Base-by-base conservation (phyloP, 495 filamentous ascomycete species). In the Cairneyella variabilis region DNA sequence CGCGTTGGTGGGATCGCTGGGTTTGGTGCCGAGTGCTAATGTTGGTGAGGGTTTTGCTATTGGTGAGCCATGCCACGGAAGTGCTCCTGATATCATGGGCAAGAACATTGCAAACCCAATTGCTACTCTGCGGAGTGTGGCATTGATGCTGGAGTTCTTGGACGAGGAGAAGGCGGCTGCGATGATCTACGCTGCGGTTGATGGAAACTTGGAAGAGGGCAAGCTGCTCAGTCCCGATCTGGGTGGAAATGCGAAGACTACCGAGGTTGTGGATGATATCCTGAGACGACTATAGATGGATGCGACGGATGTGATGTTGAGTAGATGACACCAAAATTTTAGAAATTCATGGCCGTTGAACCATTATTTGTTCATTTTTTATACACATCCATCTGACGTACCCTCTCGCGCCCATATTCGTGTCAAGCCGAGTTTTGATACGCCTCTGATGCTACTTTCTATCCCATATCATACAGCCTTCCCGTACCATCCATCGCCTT, bases 51-150 rank as follows among this genome's bases (percentile, higher is more conserved):
- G 76, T 28, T 97, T 99, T 64, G 95, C 87, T 59, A 97, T 99
- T 57, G 93, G 93, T 58, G 93, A 99, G 80, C 93, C 93, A 49
- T 99, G 93, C 75, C 93, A 99, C 71, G 93, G 93, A 22, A 88
- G 83, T 64, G 93, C 93, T 42, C 93, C 93, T 9, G 93, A 99
- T 65, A 99, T 99, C 64, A 83, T 89, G 80, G 95, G 95, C 50
- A 74, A 83, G 73, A 83, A 85, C 45, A 90, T 99, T 64, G 89
- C 93, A 60, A 97, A 99, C 73, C 93, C 93, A 41, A 90, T 99
- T 66, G 93, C 93, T 38, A 99, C 91, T 16, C 78, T 97, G 58
- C 77, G 93, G 67, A 93, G 88, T 69, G 84, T 91, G 18, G 93
- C 85, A 37, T 76, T 96, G 63, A 96, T 97, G 91, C 77, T 99